These are phyloP conservation scores for Vanilla planifolia DNA, from an alignment of 106 monocot genomes.

Conservation along the genomic window DNA sequence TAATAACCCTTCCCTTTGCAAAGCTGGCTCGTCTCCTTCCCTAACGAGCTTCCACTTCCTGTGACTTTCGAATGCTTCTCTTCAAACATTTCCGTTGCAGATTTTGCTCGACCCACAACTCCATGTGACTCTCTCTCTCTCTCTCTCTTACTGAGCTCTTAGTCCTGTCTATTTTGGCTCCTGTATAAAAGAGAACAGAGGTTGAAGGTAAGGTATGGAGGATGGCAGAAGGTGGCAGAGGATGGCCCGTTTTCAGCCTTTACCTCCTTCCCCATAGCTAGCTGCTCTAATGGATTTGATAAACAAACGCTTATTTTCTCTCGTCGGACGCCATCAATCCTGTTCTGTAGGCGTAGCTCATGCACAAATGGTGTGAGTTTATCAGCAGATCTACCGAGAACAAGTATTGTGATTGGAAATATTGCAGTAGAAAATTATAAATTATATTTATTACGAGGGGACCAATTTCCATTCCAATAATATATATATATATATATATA, in stretches of 20 bases:
- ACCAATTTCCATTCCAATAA: no score
- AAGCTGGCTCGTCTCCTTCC: background rate
- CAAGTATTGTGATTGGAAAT: background rate
- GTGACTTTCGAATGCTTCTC: background rate
- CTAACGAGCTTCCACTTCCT: background rate
- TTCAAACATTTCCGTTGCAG: background rate
- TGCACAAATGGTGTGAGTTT: background rate
- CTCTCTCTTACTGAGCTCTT: background rate
- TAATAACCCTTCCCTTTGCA: background rate
- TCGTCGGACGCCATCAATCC: background rate
- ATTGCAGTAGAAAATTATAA: no score
- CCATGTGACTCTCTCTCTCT: constrained; percentile 6
- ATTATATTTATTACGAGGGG: no score
- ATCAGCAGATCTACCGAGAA: background rate
- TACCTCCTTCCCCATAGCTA: background rate
- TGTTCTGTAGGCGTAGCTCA: background rate
- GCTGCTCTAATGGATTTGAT: background rate
- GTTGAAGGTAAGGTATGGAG: constrained; percentile 6
- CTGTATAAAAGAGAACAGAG: background rate
- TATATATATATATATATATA: background rate
- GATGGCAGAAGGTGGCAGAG: constrained; percentile 5
- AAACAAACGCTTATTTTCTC: background rate
- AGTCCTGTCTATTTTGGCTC: background rate
- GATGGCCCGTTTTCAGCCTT: background rate
- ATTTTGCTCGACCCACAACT: background rate